Conservation (phyloP, 495 filamentous ascomycete genomes). For the Lindgomyces ingoldianus region DNA sequence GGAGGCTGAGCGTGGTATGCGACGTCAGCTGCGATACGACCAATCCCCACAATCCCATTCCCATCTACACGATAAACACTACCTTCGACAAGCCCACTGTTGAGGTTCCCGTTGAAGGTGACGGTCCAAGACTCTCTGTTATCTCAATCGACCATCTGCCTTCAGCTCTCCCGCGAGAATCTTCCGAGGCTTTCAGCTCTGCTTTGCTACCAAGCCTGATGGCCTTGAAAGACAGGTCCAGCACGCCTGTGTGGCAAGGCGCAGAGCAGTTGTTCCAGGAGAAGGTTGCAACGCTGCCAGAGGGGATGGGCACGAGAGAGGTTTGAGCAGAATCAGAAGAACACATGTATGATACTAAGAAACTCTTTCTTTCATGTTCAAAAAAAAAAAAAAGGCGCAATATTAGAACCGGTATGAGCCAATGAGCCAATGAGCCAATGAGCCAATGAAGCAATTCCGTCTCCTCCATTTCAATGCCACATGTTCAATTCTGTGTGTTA, state of each 20-base stretch:
- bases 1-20: conserved; percentile 81
- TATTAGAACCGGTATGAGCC: too few relatives aligned
- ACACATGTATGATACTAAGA: neutral
- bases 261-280: conserved; percentile 83
- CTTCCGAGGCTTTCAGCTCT: conserved; percentile 80
- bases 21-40: conserved; percentile 68
- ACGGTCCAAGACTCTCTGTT: conserved; percentile 27
- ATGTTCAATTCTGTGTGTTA: too few relatives aligned
- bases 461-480: too few relatives aligned
- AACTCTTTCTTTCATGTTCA: neutral
- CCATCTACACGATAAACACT: conserved; percentile 63
- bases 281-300: conserved; percentile 75
- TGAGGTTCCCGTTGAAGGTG: conserved; percentile 40
- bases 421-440: too few relatives aligned
- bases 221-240: conserved; percentile 72
- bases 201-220: conserved; percentile 78
- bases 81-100: conserved; percentile 50
- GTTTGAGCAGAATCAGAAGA: too few relatives aligned
- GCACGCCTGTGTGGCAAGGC: conserved; percentile 73
- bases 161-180: conserved; percentile 80
- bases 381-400: too few relatives aligned
- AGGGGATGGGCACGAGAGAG: conserved; percentile 10
- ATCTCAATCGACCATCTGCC: conserved; percentile 84
- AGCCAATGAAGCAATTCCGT: too few relatives aligned
- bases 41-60: conserved; percentile 60